Percentiles rank a stretch among this genome's conserved stretches.
Conservation (phyloP, 306 rosid species). For the Dalbergia oliveri region DNA sequence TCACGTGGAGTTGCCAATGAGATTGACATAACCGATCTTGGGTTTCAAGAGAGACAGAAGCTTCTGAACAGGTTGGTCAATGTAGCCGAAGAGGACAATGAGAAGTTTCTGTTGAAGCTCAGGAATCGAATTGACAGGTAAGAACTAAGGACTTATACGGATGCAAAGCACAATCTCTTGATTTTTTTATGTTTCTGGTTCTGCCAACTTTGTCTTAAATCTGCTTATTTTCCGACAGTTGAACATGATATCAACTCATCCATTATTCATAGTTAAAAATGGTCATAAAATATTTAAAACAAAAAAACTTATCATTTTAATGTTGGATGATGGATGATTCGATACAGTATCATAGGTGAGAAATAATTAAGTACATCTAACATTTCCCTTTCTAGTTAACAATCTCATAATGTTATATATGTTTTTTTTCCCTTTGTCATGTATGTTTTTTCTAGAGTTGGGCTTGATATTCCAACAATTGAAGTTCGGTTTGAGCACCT, state of each 20-base stretch:
- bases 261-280: no score
- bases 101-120: slow-evolving; percentile 29
- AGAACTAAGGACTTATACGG: not conserved
- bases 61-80: slow-evolving; percentile 42
- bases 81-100: slow-evolving; percentile 46
- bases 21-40: slow-evolving; percentile 54
- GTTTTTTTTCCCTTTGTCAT: not conserved
- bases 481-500: slow-evolving; percentile 79
- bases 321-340: no score
- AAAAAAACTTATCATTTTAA: no score
- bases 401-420: not conserved
- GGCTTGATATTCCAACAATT: slow-evolving; percentile 72
- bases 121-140: slow-evolving; percentile 54
- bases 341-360: no score
- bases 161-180: not conserved
- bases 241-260: no score
- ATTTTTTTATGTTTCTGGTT: not conserved
- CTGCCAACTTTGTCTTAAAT: not conserved
- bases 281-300: no score
- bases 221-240: no score
- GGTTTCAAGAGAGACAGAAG: slow-evolving; percentile 37
- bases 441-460: slow-evolving; percentile 44
- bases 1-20: slow-evolving; percentile 50
- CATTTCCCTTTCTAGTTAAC: no score
- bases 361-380: no score